Percentiles rank a stretch among this genome's conserved stretches.
Conservation (phyloP, 805 yeast species). For the Zygoascus ofunaensis region DNA sequence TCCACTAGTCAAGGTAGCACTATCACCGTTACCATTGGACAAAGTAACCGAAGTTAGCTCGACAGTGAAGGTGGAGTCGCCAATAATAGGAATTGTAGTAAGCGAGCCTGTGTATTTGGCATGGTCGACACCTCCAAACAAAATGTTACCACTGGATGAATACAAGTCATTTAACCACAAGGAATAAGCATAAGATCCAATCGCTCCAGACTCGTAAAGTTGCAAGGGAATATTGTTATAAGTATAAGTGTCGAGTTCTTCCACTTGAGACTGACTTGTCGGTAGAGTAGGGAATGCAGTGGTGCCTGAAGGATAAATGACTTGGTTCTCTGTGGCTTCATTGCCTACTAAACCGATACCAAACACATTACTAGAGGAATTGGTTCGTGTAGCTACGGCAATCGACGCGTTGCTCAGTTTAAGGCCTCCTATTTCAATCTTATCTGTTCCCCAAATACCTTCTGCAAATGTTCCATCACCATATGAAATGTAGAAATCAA, state of each 20-base stretch:
- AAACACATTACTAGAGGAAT: slow-evolving; percentile 35
- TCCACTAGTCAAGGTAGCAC: slow-evolving; percentile 4
- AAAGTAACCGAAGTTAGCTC: slow-evolving; percentile 5
- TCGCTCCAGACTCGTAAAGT: slow-evolving; percentile 40
- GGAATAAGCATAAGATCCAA: slow-evolving; percentile 36
- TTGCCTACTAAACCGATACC: slow-evolving; percentile 15
- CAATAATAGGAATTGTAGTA: slow-evolving; percentile 18
- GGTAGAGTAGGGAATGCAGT: background rate
- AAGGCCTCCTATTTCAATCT: slow-evolving; percentile 41
- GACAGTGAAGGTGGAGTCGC: slow-evolving; percentile 9
- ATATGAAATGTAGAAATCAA: slow-evolving; percentile 23
- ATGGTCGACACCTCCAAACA: slow-evolving; percentile 48
- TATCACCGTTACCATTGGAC: slow-evolving; percentile 3
- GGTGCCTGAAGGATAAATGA: background rate
- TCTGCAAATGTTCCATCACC: slow-evolving; percentile 41
- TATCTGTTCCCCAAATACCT: slow-evolving; percentile 60
- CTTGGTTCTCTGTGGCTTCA: slow-evolving; percentile 10
- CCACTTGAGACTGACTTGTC: background rate
- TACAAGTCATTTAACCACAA: slow-evolving; percentile 34
- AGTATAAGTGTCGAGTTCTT: background rate
- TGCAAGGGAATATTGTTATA: slow-evolving; percentile 61
- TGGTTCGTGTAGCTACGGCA: slow-evolving; percentile 63
- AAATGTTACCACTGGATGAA: slow-evolving; percentile 31
- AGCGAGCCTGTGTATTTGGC: slow-evolving; percentile 36
- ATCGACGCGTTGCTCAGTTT: slow-evolving; percentile 47